phyloP scores from a whole-genome alignment of 2,329 filamentous ascomycete species.

The Phialophora macrospora region DNA sequence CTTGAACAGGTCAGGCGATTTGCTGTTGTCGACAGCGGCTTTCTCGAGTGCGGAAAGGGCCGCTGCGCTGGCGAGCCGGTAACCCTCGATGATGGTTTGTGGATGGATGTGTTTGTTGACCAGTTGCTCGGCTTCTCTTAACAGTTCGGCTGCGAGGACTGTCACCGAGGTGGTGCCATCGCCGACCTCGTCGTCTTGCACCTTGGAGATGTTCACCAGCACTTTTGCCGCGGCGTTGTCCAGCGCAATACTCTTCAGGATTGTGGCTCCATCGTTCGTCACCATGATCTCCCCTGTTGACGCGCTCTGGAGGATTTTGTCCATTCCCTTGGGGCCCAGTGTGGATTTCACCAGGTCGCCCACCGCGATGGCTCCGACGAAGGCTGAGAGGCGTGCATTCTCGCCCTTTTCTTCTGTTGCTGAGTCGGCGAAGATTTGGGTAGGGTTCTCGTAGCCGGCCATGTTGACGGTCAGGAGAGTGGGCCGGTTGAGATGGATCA shows the following conservation, averaged over 20 bases:
- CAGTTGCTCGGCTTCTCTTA: conserved; percentile 95
- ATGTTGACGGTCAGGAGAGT: background rate
- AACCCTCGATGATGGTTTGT: conserved; percentile 98
- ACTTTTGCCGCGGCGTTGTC: conserved; percentile 99
- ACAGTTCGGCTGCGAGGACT: conserved; percentile 89
- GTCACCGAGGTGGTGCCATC: conserved; percentile 98
- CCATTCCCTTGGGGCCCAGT: conserved; percentile 96
- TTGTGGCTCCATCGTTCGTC: conserved; percentile 97
- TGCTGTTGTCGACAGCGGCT: conserved; percentile 87
- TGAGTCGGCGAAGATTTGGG: conserved; percentile 97
- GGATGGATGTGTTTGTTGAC: conserved; percentile 99
- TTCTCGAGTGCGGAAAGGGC: conserved; percentile 83
- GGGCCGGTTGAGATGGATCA: background rate
- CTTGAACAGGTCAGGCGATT: conserved; percentile 79
- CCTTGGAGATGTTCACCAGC: conserved; percentile 98
- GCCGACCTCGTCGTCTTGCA: conserved; percentile 97
- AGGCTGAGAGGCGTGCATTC: conserved; percentile 97
- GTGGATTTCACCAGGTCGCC: conserved; percentile 98
- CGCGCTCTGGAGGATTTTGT: conserved; percentile 95
- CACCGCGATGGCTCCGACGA: conserved; percentile 96
- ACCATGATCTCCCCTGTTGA: conserved; percentile 98
- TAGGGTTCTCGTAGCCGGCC: conserved; percentile 65
- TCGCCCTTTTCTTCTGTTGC: conserved; percentile 98
- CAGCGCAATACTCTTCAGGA: conserved; percentile 96
- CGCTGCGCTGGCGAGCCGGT: conserved; percentile 92